These are phyloP conservation scores for Pyropia haitanensis DNA, from an alignment of 23 red algal species.

Conservation along the genomic window DNA sequence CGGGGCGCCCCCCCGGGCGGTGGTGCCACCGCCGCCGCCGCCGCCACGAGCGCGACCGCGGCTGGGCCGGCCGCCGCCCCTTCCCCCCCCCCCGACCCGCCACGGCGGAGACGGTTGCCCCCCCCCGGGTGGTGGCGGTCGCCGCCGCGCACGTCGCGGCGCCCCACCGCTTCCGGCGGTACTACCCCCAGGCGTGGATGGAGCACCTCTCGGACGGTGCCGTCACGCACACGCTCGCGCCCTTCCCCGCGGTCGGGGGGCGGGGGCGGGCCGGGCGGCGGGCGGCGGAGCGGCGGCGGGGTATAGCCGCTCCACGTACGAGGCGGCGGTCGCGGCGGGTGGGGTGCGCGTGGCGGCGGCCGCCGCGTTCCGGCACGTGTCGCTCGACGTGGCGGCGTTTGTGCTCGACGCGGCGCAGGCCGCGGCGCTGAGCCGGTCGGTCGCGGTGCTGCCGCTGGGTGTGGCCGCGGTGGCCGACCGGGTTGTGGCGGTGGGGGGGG, in stretches of 20 bases:
- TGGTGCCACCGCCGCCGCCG: too few relatives aligned
- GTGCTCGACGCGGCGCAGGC: slow-evolving; percentile 21
- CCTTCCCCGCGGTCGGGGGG: not conserved
- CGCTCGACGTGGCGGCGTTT: slow-evolving; percentile 66
- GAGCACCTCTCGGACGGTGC: slow-evolving; percentile 42
- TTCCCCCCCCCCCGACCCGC: too few relatives aligned
- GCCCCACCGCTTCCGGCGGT: slow-evolving; percentile 58
- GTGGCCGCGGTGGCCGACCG: slow-evolving; percentile 18
- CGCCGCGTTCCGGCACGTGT: slow-evolving; percentile 35
- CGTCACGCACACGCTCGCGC: slow-evolving; percentile 29
- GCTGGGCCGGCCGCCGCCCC: too few relatives aligned
- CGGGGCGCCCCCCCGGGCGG: too few relatives aligned
- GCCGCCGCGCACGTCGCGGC: slow-evolving; percentile 86
- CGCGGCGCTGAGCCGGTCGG: not conserved
- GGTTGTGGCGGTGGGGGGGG: slow-evolving; percentile 6
- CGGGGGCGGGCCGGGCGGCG: not conserved
- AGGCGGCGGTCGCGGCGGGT: not conserved
- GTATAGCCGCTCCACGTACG: slow-evolving; percentile 1
- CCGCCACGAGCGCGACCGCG: too few relatives aligned
- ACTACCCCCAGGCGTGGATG: slow-evolving; percentile 82
- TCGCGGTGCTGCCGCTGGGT: slow-evolving; percentile 11
- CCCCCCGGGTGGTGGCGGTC: slow-evolving; percentile 16
- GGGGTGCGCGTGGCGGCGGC: not conserved
- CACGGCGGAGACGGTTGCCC: not conserved
- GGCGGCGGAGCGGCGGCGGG: not conserved